A percentile compares a stretch with the other conserved stretches of the same genome.
Evolutionary conservation across 2,329 filamentous ascomycete species (phyloP).

Genomic region (Claviceps cyperi): DNA sequence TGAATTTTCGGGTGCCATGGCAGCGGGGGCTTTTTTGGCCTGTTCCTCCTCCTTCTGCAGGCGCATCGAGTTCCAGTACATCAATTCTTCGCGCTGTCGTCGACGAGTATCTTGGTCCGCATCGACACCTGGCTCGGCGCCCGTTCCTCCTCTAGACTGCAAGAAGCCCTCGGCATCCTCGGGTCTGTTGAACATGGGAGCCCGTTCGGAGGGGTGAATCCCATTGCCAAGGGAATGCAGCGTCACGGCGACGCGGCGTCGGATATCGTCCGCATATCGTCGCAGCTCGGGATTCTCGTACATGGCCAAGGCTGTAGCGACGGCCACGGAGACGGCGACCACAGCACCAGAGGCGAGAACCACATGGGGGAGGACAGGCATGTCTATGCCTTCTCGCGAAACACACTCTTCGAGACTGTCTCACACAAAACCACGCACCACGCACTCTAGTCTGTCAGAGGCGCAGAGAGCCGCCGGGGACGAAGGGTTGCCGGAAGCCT

Average conservation of each 20-base stretch:
- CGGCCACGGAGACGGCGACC: conserved; percentile 41
- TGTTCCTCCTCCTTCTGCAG: conserved; percentile 35
- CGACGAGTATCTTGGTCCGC: conserved; percentile 47
- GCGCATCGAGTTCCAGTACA: conserved; percentile 49
- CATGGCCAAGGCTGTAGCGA: conserved; percentile 43
- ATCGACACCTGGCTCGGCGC: conserved; percentile 35
- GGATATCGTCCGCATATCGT: conserved; percentile 45
- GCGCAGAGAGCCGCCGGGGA: too few species aligned
- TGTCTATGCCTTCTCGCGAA: conserved; percentile 13
- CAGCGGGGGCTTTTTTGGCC: conserved; percentile 1
- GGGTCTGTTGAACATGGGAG: conserved; percentile 49
- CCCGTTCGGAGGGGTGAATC: conserved; percentile 31
- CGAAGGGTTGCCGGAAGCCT: too few species aligned
- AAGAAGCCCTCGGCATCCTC: conserved; percentile 53
- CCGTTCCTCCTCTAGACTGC: conserved; percentile 29
- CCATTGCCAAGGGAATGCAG: conserved; percentile 44
- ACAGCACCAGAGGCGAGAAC: conserved; percentile 41
- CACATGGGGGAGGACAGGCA: conserved; percentile 43
- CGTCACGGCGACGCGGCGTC: conserved; percentile 45
- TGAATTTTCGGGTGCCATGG: neutral
- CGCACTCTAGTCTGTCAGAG: too few species aligned
- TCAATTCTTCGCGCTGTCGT: conserved; percentile 47
- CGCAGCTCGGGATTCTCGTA: conserved; percentile 52
- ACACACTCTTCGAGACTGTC: too few species aligned
- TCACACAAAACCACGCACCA: too few species aligned